Conservation (phyloP, 192 early-diverging fungal genomes). For the Coemansia sp. region DNA sequence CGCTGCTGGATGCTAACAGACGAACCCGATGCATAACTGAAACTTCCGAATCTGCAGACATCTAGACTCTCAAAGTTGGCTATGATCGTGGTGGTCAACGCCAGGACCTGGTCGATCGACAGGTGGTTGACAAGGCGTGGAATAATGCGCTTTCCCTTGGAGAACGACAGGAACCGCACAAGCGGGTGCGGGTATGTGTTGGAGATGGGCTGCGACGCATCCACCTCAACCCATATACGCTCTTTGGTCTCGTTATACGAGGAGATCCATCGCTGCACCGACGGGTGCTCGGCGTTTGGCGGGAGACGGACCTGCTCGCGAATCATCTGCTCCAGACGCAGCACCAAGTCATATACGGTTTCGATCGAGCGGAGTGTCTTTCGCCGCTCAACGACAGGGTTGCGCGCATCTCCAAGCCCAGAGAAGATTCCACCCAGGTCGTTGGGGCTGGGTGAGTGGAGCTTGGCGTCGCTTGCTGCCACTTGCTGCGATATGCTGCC, state of each 20-base stretch:
- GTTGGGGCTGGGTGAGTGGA: conserved; percentile 22
- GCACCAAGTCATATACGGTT: conserved; percentile 73
- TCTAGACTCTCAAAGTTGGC: conserved; percentile 75
- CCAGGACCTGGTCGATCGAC: conserved; percentile 75
- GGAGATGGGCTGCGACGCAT: conserved; percentile 48
- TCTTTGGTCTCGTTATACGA: conserved; percentile 39
- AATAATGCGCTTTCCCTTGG: conserved; percentile 90
- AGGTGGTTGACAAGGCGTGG: conserved; percentile 81
- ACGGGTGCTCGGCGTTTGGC: conserved; percentile 25
- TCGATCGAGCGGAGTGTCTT: conserved; percentile 73
- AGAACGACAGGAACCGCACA: conserved; percentile 76
- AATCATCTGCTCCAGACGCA: conserved; percentile 83
- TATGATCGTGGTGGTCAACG: conserved; percentile 74
- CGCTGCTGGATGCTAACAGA: conserved; percentile 30
- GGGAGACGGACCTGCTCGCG: conserved; percentile 64
- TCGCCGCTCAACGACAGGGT: conserved; percentile 60
- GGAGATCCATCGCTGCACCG: conserved; percentile 32
- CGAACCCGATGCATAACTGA: conserved; percentile 29
- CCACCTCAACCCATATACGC: conserved; percentile 40
- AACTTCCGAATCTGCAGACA: conserved; percentile 60
- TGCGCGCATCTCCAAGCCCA: conserved; percentile 51
- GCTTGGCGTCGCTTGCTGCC: conserved; percentile 30
- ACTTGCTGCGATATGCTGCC: conserved; percentile 22
- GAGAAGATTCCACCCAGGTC: conserved; percentile 33
- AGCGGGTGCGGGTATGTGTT: conserved; percentile 83